Base-by-base conservation (phyloP, 2,329 filamentous ascomycete species). In the Macroventuria anomochaeta region DNA sequence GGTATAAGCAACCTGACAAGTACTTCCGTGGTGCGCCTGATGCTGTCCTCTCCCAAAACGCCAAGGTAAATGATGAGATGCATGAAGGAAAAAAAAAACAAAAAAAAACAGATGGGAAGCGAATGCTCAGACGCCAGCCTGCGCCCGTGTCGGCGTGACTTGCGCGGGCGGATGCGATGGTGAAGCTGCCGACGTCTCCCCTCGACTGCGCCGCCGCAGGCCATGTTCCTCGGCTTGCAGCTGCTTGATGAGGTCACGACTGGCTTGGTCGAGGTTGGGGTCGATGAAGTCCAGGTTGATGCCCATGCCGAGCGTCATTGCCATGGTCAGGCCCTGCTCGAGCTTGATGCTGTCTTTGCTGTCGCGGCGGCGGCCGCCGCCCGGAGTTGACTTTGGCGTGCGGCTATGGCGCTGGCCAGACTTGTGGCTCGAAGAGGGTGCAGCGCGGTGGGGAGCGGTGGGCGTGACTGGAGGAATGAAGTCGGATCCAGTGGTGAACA, bases 161-260 rank as follows among this genome's bases (percentile, higher is more conserved):
- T 55, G 52, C 17, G 44, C 21, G 2, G 47, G 44, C 28, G 46
- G 31, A 13, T 42, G 46, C n/a, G 46, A 50, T 10, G 46, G 46
- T 5, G 46, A 50, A 1, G 46, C 32, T 13, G 20, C 46, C 2
- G 46, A 42, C 1, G 50, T 43, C 26, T 50, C 47, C 32, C 47
- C 44, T 4, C 65, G 60, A 53, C 67, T 69, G 31, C 65, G 46
- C 18, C 68, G 56, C 33, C 73, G 50, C 36, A 75, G 38, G 1
- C 71, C 70, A 36, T 65, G 56, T 36, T 72, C 70, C 39, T 72
- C 62, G 7, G 63, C 59, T 46, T 69, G 64, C 51, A 75, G 53
- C 47, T 74, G 67, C 57, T 66, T 63, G 43, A 66, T 66, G 11
- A 68, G 56, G 23, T 68, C 62, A 34, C 63, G 56, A 17, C 63